Conservation (phyloP, 768 basidiomycete species). For the Hydnomerulius pinastri region DNA sequence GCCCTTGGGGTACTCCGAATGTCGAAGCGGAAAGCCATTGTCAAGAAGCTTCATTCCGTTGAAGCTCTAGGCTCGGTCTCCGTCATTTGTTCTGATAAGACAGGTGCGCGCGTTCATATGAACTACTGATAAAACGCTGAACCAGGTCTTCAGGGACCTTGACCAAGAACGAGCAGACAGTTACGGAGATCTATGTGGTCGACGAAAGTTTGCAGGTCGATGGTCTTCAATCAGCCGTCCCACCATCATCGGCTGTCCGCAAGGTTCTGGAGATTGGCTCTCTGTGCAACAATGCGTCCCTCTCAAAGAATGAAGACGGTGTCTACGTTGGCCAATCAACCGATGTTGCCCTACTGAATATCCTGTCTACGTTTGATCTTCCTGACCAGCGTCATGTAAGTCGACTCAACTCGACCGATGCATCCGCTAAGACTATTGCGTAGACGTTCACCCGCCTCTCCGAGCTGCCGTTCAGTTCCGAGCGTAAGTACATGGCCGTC, state of each 20-base stretch:
- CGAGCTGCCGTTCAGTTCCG: constrained; percentile 91
- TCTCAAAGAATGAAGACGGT: constrained; percentile 65
- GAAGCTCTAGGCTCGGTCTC: constrained; percentile 92
- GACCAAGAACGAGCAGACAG: constrained; percentile 96
- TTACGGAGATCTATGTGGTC: constrained; percentile 84
- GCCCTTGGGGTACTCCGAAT: constrained; percentile 93
- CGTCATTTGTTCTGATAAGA: constrained; percentile 98
- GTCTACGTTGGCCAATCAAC: constrained; percentile 85
- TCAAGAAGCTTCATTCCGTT: constrained; percentile 95
- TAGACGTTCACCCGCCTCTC: constrained; percentile 70
- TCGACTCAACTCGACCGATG: constrained; percentile 5
- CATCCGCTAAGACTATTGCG: constrained; percentile 3
- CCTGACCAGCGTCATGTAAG: constrained; percentile 72
- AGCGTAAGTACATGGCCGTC: constrained; percentile 92
- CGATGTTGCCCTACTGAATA: constrained; percentile 88
- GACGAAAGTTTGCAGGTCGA: constrained; percentile 79
- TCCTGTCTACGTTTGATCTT: constrained; percentile 65
- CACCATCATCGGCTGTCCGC: constrained; percentile 64
- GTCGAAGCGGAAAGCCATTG: constrained; percentile 94
- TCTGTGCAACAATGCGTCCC: constrained; percentile 86
- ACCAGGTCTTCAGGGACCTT: constrained; percentile 61
- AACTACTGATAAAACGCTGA: not conserved
- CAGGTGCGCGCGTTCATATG: constrained; percentile 50
- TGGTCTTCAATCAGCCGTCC: constrained; percentile 39
- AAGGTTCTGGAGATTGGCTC: constrained; percentile 83